Evolutionary conservation across 73 alveolate species (phyloP).

Genomic region (Stentor coeruleus): DNA sequence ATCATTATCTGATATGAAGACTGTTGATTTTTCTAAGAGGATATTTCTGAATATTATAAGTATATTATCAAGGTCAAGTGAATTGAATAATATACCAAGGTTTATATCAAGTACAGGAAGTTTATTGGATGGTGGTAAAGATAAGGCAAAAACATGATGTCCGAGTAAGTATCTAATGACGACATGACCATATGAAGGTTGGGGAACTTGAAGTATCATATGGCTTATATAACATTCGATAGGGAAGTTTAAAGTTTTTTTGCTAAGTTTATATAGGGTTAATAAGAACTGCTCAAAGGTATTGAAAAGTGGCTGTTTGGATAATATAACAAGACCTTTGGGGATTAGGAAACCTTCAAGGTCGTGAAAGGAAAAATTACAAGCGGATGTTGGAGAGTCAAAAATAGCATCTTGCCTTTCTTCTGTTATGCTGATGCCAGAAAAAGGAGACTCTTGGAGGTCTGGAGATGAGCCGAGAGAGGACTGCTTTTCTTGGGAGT

Average conservation of each 20-base stretch:
- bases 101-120: slow-evolving; percentile 9
- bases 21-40: not conserved
- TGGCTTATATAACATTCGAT: not conserved
- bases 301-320: not conserved
- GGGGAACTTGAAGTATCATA: not conserved
- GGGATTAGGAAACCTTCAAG: not conserved
- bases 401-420: too few relatives aligned
- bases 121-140: not conserved
- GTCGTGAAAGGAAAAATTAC: not conserved
- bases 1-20: not conserved
- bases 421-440: too few relatives aligned
- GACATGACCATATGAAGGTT: not conserved
- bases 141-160: not conserved
- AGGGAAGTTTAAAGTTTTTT: not conserved
- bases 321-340: not conserved
- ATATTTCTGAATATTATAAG: not conserved
- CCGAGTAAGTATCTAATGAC: not conserved
- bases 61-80: slow-evolving; percentile 1
- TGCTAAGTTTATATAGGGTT: not conserved
- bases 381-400: too few relatives aligned
- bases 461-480: not conserved
- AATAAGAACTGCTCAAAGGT: not conserved
- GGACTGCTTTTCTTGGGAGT: not conserved
- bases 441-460: not conserved
- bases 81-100: not conserved